These are phyloP conservation scores for Microbotryum saponariae DNA, from an alignment of 1,284 basidiomycete species.

Conservation along the genomic window DNA sequence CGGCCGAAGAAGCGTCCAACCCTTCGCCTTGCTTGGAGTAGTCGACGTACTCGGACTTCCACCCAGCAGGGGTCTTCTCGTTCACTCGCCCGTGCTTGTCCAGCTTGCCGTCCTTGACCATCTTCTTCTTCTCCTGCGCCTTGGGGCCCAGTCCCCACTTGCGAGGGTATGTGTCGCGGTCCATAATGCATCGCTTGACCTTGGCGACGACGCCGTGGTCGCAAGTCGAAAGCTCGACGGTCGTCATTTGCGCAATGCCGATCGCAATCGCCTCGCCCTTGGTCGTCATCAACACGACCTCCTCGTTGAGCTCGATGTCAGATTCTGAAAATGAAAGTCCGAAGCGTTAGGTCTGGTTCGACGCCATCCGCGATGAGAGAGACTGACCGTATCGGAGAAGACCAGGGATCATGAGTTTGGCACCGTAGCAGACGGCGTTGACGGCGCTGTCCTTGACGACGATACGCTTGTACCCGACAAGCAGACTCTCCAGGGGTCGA, in stretches of 20 bases:
- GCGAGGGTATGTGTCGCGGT: conserved; percentile 89
- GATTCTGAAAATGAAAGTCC: conserved; percentile 50
- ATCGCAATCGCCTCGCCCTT: conserved; percentile 99
- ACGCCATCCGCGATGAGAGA: background rate
- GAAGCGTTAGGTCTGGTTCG: background rate
- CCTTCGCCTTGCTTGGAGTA: conserved; percentile 51
- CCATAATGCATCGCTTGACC: conserved; percentile 99
- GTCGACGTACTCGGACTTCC: conserved; percentile 90
- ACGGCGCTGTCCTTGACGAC: conserved; percentile 99
- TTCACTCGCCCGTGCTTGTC: conserved; percentile 92
- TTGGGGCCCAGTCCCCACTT: conserved; percentile 97
- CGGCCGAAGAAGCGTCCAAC: conserved; percentile 20
- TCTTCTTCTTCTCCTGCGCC: conserved; percentile 94
- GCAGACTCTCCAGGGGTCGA: conserved; percentile 84
- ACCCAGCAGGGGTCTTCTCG: conserved; percentile 81
- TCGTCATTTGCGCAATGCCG: conserved; percentile 82
- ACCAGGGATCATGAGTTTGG: conserved; percentile 99
- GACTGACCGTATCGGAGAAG: conserved; percentile 67
- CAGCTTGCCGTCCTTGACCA: conserved; percentile 88
- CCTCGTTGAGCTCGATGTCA: conserved; percentile 91
- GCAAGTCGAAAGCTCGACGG: conserved; percentile 93
- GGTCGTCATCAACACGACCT: conserved; percentile 98
- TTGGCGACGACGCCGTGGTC: conserved; percentile 99
- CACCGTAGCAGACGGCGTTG: conserved; percentile 98
- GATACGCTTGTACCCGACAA: conserved; percentile 95